Evolutionary conservation across 768 basidiomycete genomes (phyloP).

Genomic region (Termitomyces sp.): DNA sequence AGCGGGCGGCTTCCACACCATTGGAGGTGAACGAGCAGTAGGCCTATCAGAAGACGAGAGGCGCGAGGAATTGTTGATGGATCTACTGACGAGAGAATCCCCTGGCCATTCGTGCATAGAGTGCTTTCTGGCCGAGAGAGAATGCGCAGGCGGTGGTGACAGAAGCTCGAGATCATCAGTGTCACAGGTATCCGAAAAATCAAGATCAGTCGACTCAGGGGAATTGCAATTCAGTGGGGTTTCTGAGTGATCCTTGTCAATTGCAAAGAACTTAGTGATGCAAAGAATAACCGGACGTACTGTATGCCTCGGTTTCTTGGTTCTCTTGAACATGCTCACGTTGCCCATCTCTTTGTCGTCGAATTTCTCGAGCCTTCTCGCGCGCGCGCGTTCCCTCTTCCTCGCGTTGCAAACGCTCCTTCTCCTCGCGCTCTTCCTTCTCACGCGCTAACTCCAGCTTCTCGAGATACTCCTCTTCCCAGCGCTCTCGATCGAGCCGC

Average conservation of each 20-base stretch:
- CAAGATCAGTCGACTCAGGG: conserved; percentile 1
- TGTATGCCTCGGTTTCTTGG: neutral
- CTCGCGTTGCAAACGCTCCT: neutral
- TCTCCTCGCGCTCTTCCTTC: neutral
- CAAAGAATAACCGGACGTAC: neutral
- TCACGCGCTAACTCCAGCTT: neutral
- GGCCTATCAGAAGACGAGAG: conserved; percentile 24
- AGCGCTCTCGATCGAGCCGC: neutral
- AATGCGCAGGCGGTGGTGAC: conserved; percentile 13
- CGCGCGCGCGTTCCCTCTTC: neutral
- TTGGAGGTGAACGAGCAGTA: conserved; percentile 25
- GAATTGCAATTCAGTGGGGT: neutral
- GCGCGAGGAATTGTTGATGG: conserved; percentile 10
- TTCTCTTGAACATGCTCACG: neutral
- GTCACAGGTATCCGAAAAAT: conserved; percentile 2
- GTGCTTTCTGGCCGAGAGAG: conserved; percentile 10
- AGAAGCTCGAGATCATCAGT: conserved; percentile 19
- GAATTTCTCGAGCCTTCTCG: neutral
- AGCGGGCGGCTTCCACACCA: conserved; percentile 45
- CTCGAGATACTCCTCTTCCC: neutral
- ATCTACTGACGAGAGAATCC: conserved; percentile 5
- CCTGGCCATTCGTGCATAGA: neutral
- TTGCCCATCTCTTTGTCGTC: neutral
- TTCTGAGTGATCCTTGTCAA: neutral
- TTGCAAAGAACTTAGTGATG: neutral